Evolutionary conservation across 169 alveolate genomes (phyloP).

Genomic region (Cryptosporidium bovis): DNA sequence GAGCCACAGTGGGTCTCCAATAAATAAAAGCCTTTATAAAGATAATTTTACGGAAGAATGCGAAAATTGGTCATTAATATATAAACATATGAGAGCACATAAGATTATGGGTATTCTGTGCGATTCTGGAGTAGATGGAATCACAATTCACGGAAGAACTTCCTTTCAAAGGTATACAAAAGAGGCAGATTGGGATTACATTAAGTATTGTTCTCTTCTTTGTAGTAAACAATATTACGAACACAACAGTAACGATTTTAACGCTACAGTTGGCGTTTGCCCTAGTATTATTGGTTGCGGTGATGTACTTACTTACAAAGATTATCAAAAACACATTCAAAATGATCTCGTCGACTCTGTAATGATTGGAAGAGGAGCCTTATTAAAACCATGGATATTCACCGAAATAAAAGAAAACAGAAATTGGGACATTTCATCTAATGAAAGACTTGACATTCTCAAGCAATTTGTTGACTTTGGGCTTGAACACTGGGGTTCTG

Average conservation of each 20-base stretch:
- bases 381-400: slow-evolving; percentile 89
- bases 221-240: neutral
- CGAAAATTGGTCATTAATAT: slow-evolving; percentile 76
- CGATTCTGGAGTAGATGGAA: slow-evolving; percentile 80
- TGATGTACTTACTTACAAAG: slow-evolving; percentile 79
- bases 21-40: slow-evolving; percentile 51
- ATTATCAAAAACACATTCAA: slow-evolving; percentile 64
- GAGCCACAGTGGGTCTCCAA: slow-evolving; percentile 77
- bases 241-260: neutral
- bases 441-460: slow-evolving; percentile 84
- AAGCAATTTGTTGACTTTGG: slow-evolving; percentile 82
- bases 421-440: slow-evolving; percentile 86
- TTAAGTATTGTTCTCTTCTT: slow-evolving; percentile 76
- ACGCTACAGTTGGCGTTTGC: neutral
- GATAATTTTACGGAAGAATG: slow-evolving; percentile 17
- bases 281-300: slow-evolving; percentile 85
- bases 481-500: slow-evolving; percentile 89
- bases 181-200: slow-evolving; percentile 85
- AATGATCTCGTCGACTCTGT: slow-evolving; percentile 78
- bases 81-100: slow-evolving; percentile 60
- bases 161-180: slow-evolving; percentile 85
- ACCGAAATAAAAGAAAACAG: slow-evolving; percentile 82
- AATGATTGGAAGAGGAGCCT: slow-evolving; percentile 87
- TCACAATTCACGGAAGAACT: slow-evolving; percentile 85
- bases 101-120: slow-evolving; percentile 25